Conservation (phyloP, 1,139 yeast genomes). For the Torulaspora globosa region DNA sequence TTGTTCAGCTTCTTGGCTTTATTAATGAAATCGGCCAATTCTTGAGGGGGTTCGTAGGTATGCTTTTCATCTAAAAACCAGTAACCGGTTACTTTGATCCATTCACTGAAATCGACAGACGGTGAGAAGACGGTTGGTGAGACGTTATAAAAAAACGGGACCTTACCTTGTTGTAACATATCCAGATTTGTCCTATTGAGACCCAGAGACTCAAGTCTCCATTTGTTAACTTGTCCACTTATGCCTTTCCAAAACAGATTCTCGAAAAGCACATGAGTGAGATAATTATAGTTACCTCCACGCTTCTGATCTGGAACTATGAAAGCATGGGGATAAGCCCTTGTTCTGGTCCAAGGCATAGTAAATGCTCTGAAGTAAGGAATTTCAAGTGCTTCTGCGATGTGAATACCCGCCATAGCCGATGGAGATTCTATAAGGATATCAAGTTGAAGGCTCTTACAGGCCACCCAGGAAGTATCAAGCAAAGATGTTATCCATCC, state of each 20-base stretch:
- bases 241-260: slow-evolving; percentile 93
- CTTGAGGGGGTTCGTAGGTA: slow-evolving; percentile 59
- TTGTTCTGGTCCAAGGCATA: slow-evolving; percentile 96
- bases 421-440: slow-evolving; percentile 89
- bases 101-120: slow-evolving; percentile 86
- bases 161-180: slow-evolving; percentile 65
- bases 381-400: slow-evolving; percentile 84
- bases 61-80: slow-evolving; percentile 83
- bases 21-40: slow-evolving; percentile 56
- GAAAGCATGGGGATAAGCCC: slow-evolving; percentile 95
- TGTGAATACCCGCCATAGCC: slow-evolving; percentile 92
- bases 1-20: slow-evolving; percentile 57
- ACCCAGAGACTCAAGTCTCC: slow-evolving; percentile 69
- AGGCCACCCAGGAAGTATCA: slow-evolving; percentile 73
- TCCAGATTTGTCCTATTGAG: slow-evolving; percentile 68
- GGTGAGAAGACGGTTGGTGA: slow-evolving; percentile 89
- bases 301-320: slow-evolving; percentile 89
- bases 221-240: slow-evolving; percentile 78
- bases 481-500: slow-evolving; percentile 77
- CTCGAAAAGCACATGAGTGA: slow-evolving; percentile 90
- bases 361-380: slow-evolving; percentile 95
- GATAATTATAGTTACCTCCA: slow-evolving; percentile 87
- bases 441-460: slow-evolving; percentile 63
- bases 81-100: slow-evolving; percentile 93
- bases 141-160: slow-evolving; percentile 85